Evolutionary conservation across 2,329 filamentous ascomycete species (phyloP).

Genomic region (Talaromyces sp.): DNA sequence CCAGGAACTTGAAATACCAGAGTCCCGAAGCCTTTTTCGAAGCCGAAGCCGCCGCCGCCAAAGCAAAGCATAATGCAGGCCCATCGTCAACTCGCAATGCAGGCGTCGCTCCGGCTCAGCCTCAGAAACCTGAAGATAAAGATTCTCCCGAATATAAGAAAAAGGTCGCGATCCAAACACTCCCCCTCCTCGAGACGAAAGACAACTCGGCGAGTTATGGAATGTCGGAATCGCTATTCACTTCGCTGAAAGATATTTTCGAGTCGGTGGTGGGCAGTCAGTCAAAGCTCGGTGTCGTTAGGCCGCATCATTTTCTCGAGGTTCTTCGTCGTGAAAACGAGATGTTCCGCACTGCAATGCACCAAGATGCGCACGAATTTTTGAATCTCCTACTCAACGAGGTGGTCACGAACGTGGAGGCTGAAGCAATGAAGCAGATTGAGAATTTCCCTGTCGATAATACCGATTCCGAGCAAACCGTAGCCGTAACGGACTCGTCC

Average conservation of each 20-base stretch:
- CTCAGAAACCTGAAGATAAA: slow-evolving; percentile 80
- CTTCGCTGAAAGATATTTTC: slow-evolving; percentile 93
- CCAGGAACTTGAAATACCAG: slow-evolving; percentile 55
- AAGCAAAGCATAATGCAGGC: slow-evolving; percentile 42
- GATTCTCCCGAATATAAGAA: slow-evolving; percentile 98
- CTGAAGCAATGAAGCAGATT: slow-evolving; percentile 59
- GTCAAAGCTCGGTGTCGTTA: slow-evolving; percentile 83
- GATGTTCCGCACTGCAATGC: slow-evolving; percentile 95
- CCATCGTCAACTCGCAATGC: slow-evolving; percentile 43
- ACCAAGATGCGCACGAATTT: slow-evolving; percentile 98
- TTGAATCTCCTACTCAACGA: slow-evolving; percentile 93
- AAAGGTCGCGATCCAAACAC: slow-evolving; percentile 84
- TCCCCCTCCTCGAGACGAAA: slow-evolving; percentile 82
- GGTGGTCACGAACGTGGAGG: slow-evolving; percentile 89
- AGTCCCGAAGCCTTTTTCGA: slow-evolving; percentile 57
- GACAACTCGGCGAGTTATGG: slow-evolving; percentile 78
- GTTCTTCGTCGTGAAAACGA: slow-evolving; percentile 93
- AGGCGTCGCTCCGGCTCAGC: slow-evolving; percentile 56
- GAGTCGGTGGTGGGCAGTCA: slow-evolving; percentile 79
- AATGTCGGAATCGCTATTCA: slow-evolving; percentile 94
- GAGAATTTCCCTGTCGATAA: slow-evolving; percentile 51
- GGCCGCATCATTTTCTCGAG: slow-evolving; percentile 88
- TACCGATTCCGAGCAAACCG: slow-evolving; percentile 48
- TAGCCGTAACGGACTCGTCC: slow-evolving; percentile 41
- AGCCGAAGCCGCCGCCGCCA: slow-evolving; percentile 51